These are phyloP conservation scores for Kodamaea kakaduensis DNA, from an alignment of 805 yeast species.

Conservation along the genomic window DNA sequence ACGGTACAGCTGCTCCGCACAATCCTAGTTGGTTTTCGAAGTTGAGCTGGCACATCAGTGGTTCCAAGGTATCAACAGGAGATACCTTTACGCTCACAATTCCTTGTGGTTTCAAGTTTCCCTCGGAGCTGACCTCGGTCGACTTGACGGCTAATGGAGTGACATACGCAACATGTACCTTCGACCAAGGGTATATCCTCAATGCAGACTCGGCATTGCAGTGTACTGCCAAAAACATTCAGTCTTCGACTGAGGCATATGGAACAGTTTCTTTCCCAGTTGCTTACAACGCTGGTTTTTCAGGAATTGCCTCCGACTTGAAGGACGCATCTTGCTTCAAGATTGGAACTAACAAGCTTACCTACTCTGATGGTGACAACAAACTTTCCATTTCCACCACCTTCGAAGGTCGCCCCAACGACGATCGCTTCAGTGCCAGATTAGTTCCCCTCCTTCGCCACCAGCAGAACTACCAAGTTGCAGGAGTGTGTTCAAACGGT, in stretches of 20 bases:
- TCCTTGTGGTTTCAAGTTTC: constrained; percentile 17
- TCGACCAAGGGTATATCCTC: constrained; percentile 11
- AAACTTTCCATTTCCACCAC: constrained; percentile 11
- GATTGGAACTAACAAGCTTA: constrained; percentile 14
- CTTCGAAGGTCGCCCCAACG: constrained; percentile 5
- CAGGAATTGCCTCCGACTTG: constrained; percentile 10
- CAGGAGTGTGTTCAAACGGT: constrained; percentile 19
- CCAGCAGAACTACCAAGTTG: constrained; percentile 11
- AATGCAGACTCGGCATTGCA: constrained; percentile 8
- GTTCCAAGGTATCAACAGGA: constrained; percentile 11
- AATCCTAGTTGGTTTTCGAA: constrained; percentile 18
- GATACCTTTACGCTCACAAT: constrained; percentile 17
- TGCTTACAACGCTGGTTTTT: constrained; percentile 20
- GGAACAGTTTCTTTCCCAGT: constrained; percentile 16
- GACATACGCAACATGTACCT: constrained; percentile 21
- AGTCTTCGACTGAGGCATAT: constrained; percentile 11
- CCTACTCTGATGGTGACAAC: constrained; percentile 17
- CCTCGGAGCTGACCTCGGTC: constrained; percentile 8
- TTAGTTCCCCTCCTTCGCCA: constrained; percentile 13
- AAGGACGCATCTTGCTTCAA: constrained; percentile 9
- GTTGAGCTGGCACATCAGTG: constrained; percentile 19
- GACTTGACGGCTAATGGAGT: constrained; percentile 9
- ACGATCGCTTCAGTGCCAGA: not conserved
- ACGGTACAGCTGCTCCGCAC: constrained; percentile 3
- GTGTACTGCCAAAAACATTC: constrained; percentile 14